Percentiles rank a stretch among this genome's conserved stretches.
Conservation (phyloP, 139 green algal species). For the Closterium sp. region DNA sequence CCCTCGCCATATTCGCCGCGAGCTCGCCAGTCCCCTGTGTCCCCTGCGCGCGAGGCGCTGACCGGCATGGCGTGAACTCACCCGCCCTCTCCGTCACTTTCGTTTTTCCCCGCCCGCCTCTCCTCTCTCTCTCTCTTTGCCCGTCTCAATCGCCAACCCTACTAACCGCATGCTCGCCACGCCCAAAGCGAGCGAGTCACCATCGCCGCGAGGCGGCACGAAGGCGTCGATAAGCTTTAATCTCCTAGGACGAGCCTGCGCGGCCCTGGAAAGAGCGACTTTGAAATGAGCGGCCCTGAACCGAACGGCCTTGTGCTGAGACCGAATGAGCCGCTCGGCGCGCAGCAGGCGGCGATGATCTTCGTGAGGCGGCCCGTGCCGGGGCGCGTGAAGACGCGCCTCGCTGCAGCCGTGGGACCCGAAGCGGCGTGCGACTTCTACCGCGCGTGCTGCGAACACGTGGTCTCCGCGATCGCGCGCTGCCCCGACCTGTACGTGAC, state of each 20-base stretch:
- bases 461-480: slow-evolving; percentile 36
- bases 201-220: too few relatives aligned
- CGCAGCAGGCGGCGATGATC: slow-evolving; percentile 50
- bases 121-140: too few relatives aligned
- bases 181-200: background rate
- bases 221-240: too few relatives aligned
- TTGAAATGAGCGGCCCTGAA: background rate
- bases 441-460: slow-evolving; percentile 57
- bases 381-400: slow-evolving; percentile 69
- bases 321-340: background rate
- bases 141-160: too few relatives aligned
- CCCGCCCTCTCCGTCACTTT: too few relatives aligned
- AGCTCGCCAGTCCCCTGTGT: too few relatives aligned
- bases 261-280: background rate
- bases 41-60: too few relatives aligned
- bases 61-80: too few relatives aligned
- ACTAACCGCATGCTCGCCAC: too few relatives aligned
- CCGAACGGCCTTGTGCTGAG: too few relatives aligned
- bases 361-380: slow-evolving; percentile 64
- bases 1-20: too few relatives aligned
- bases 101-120: too few relatives aligned
- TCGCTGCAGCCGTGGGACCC: slow-evolving; percentile 60
- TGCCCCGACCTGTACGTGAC: background rate
- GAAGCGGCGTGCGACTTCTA: slow-evolving; percentile 62
- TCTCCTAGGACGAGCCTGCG: background rate